Base-by-base conservation (phyloP, 1,284 basidiomycete species). In the Fomitopsis palustris region DNA sequence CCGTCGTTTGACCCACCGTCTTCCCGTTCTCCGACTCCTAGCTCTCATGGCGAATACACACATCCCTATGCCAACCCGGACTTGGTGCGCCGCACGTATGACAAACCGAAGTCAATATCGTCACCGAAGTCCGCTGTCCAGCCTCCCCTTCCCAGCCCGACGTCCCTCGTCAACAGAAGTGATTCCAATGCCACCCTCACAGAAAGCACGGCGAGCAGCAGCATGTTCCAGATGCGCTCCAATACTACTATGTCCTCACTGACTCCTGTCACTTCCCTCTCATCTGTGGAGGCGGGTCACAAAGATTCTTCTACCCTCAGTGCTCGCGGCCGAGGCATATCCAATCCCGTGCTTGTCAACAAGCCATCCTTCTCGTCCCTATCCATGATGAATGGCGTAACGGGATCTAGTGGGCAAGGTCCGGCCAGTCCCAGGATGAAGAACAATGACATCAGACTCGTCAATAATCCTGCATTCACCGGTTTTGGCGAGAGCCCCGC, bases 41-140 rank as follows among this genome's bases (percentile, higher is more conserved):
- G 31, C 42, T 54, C 51, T 19, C 61, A 68, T 6, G 60, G 63
- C 16, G 67, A 70, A 52, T 71, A 70, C 31, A 67, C 63, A 41
- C 88, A 91, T 72, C 90, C 90, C 39, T 92, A 90, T 67, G 90
- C 89, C 56, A 90, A 91, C 64, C 88, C 90, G 7, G 86, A 90
- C 61, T 74, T 87, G 16, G 66, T 66, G 25, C 64, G 64, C n/a
- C 33, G 59, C 74, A 77, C 49, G 64, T 73, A 59, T 39, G 67
- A 54, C 74, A 62, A 80, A 55, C 75, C 74, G 53, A 68, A 75
- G 29, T 67, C 73, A 49, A 68, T 70, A n/a, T 58, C 65, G 25
- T 62, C 55, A 7, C 52, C 61, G n/a, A 60, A 62, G 47, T 61
- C 66, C 31, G 62, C 69, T 56, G 10, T 55, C 31, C 29, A 39